Base-by-base conservation (phyloP, 306 rosid species). In the Parietaria judaica region DNA sequence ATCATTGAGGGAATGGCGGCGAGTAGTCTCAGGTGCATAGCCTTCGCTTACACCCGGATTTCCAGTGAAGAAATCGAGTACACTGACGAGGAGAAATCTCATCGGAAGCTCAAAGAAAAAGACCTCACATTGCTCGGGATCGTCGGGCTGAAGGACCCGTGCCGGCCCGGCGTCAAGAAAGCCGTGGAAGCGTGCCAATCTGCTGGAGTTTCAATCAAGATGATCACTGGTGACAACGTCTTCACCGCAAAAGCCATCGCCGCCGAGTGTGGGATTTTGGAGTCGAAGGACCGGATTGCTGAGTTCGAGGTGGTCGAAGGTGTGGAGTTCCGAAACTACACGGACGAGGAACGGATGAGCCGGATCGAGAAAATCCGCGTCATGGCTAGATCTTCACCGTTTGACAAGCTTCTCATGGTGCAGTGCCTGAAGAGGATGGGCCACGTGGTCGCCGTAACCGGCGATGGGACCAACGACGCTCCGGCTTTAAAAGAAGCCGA, bases 161-260 rank as follows among this genome's bases (percentile, higher is more conserved):
- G 97, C 70, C 71, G 97, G 35, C 74, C 80, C 1, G 79, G 80
- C 10, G 89, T 69, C 44, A 75, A 65, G 68, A 51, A 70, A 51
- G 94, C 95, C 1, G 95, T 90, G 55, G 68, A 58, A 65, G 36
- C 75, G 52, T 86, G 97, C 80, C 80, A 55, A 79, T 23, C 14
- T 7, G 97, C 97, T 11, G 90, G 97, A 5, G 97, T 90, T 54
- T 64, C 75, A 0, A 78, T 90, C 62, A 90, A 84, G 74, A 86
- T 90, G 97, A 86, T 87, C 72, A 86, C 97, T 0, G 97, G 95
- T 57, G 97, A 90, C 75, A 90, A 90, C 54, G 66, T 90, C 76
- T 87, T 90, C 90, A 86, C 95, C 14, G 95, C 97, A 61, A 81
- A 72, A 71, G 94, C 95, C 52, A 90, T 90, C 67, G 94, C 95